Evolutionary conservation across 164 flowering plant genomes (phyloP), one percentile per base, ranked within the genome.

Genomic region (Magnolia changhungtana): DNA sequence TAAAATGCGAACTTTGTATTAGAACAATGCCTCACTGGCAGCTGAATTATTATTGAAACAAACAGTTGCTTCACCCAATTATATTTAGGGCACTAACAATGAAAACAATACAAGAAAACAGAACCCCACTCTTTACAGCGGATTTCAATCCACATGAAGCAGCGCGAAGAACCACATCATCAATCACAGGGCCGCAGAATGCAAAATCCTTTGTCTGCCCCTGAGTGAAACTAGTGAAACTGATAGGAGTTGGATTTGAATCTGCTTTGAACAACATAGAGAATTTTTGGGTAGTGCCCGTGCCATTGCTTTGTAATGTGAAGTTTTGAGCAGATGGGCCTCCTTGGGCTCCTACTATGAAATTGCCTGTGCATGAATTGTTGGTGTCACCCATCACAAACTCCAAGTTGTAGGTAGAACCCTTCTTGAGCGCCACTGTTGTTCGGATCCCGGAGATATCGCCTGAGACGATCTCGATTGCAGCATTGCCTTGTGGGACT

Each of bases 361-460:
- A 82, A 67, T 79, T 76, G 55, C 86, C 91, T 3, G 69, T 68
- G 45, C 91, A 88, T 0, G 82, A 82, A 70, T 85, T 80, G 27
- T 85, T 84, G n/a, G 87, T 88, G 50, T 88, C 87, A 67, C 89
- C 91, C 45, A 87, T 73, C 7, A 75, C 72, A 78, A 88, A 87
- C 10, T 73, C 80, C 72, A 88, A 67, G 27, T 66, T 75, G 69
- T 85, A 88, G 27, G 74, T 29, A 2, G 82, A 78, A 55, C 83
- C 87, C 63, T 78, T 75, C 0, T 71, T 31, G 6, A 87, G 81
- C 20, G 16, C 24, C 51, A 20, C 20, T 45, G 80, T 82, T 49
- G 86, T 83, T 51, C 84, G 83, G 70, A 86, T 59, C 37, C 87
- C 90, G 2, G 81, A 45, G 50, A 83, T 75, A 69, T 27, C 72